phyloP scores from a whole-genome alignment of 116 monocot species.

The Trichopus zeylanicus region DNA sequence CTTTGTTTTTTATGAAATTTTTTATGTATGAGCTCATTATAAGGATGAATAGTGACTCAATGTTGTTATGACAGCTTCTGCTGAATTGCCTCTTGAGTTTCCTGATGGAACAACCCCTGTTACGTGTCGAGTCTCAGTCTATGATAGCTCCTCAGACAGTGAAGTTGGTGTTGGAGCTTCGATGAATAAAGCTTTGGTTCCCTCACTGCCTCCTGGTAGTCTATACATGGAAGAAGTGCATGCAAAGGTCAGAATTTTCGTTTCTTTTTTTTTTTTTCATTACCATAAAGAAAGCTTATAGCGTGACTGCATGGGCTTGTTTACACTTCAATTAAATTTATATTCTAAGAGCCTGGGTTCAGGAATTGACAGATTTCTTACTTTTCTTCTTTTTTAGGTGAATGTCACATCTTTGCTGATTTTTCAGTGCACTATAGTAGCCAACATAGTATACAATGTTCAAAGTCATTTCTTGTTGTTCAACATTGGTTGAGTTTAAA shows the following conservation, averaged over 20 bases:
- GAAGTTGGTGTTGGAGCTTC: slow-evolving; percentile 84
- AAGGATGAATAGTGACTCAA: background rate
- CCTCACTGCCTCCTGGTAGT: slow-evolving; percentile 72
- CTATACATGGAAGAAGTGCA: slow-evolving; percentile 95
- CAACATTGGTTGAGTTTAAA: too few species aligned
- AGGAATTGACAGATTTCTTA: too few species aligned
- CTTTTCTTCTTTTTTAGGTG: too few species aligned
- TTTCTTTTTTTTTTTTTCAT: background rate
- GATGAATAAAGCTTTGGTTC: slow-evolving; percentile 72
- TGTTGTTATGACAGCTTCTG: slow-evolving; percentile 40
- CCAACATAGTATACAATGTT: too few species aligned
- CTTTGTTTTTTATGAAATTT: background rate
- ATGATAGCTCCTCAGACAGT: slow-evolving; percentile 67
- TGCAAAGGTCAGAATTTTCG: slow-evolving; percentile 49
- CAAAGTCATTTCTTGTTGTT: too few species aligned
- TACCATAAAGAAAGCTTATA: too few species aligned
- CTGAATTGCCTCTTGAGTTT: slow-evolving; percentile 91
- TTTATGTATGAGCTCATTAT: too few species aligned
- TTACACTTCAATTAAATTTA: too few species aligned
- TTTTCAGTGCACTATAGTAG: too few species aligned
- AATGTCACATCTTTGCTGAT: too few species aligned
- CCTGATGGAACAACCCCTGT: slow-evolving; percentile 98
- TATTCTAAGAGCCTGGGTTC: too few species aligned
- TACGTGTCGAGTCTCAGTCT: slow-evolving; percentile 76
- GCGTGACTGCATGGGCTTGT: too few species aligned